These are phyloP conservation scores for Helenozyma baotianmanensis DNA, from an alignment of 805 yeast species.

Conservation along the genomic window DNA sequence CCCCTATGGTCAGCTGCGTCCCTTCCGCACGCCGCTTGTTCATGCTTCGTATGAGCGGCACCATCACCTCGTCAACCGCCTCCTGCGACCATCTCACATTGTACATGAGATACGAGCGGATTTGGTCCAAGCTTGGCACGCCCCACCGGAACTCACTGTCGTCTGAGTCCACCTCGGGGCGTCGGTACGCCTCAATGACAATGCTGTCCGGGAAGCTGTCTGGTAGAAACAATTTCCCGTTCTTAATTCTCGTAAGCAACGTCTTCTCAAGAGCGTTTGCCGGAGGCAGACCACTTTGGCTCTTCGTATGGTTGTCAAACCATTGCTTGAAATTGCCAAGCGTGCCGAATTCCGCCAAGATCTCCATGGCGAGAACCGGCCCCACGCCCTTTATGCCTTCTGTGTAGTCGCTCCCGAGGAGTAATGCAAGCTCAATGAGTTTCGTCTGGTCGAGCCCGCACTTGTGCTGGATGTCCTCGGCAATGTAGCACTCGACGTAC, in stretches of 20 bases:
- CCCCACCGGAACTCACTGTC: conserved; percentile 85
- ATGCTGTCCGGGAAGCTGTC: conserved; percentile 64
- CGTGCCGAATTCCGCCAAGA: conserved; percentile 74
- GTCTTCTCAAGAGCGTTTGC: conserved; percentile 48
- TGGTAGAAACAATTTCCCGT: conserved; percentile 51
- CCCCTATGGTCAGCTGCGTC: conserved; percentile 56
- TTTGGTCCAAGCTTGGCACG: conserved; percentile 72
- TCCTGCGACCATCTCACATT: conserved; percentile 78
- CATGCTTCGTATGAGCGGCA: conserved; percentile 80
- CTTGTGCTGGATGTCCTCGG: conserved; percentile 52
- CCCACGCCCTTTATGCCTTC: conserved; percentile 92
- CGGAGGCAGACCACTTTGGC: too few relatives aligned
- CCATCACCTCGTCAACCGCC: conserved; percentile 72
- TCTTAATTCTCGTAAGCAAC: conserved; percentile 51
- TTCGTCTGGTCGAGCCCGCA: conserved; percentile 61
- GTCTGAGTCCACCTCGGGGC: conserved; percentile 84
- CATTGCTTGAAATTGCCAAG: conserved; percentile 40
- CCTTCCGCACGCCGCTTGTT: conserved; percentile 56
- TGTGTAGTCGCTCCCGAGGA: conserved; percentile 93
- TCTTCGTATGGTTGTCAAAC: conserved; percentile 51
- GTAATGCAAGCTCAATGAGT: conserved; percentile 74
- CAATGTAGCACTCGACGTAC: conserved; percentile 79
- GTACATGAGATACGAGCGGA: conserved; percentile 63
- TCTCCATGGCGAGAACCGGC: conserved; percentile 87
- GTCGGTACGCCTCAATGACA: conserved; percentile 67